A percentile compares a stretch with the other conserved stretches of the same genome.
phyloP scores from a whole-genome alignment of 306 rosid species.

The Trifolium pratense region DNA sequence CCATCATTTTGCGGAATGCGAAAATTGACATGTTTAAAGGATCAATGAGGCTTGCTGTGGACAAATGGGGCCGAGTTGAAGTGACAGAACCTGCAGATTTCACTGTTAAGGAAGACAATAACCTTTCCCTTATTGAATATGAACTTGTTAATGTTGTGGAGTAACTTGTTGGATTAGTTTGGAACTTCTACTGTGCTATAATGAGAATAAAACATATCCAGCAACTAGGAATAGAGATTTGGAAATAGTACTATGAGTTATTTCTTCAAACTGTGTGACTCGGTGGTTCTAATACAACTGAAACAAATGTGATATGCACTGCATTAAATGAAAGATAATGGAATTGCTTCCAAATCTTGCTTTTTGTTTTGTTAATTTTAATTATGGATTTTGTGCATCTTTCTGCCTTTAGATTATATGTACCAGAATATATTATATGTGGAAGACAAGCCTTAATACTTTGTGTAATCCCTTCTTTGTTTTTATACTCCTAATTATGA shows the following conservation, averaged over 20 bases:
- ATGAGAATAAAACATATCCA: constrained; percentile 57
- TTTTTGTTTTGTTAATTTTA: constrained; percentile 51
- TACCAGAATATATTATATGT: constrained; percentile 39
- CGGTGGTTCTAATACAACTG: constrained; percentile 46
- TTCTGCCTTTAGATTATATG: constrained; percentile 22
- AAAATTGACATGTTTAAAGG: constrained; percentile 69
- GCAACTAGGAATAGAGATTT: constrained; percentile 55
- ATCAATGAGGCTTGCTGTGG: constrained; percentile 70
- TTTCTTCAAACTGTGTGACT: constrained; percentile 45
- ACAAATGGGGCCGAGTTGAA: constrained; percentile 69
- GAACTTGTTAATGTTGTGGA: constrained; percentile 66
- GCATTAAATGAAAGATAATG: constrained; percentile 52
- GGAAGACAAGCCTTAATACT: constrained; percentile 36
- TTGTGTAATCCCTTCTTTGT: constrained; percentile 21
- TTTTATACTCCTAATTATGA: not conserved
- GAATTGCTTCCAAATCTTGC: constrained; percentile 57
- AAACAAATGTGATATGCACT: constrained; percentile 42
- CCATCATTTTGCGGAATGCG: constrained; percentile 58
- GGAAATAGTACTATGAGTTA: constrained; percentile 51
- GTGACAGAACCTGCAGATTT: constrained; percentile 59
- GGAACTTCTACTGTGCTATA: constrained; percentile 48
- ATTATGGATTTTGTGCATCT: constrained; percentile 44
- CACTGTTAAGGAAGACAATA: constrained; percentile 65
- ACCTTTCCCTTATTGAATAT: constrained; percentile 61
- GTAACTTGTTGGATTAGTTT: constrained; percentile 47